Conservation (phyloP, 139 green algal species). For the Coelastrella sp. region DNA sequence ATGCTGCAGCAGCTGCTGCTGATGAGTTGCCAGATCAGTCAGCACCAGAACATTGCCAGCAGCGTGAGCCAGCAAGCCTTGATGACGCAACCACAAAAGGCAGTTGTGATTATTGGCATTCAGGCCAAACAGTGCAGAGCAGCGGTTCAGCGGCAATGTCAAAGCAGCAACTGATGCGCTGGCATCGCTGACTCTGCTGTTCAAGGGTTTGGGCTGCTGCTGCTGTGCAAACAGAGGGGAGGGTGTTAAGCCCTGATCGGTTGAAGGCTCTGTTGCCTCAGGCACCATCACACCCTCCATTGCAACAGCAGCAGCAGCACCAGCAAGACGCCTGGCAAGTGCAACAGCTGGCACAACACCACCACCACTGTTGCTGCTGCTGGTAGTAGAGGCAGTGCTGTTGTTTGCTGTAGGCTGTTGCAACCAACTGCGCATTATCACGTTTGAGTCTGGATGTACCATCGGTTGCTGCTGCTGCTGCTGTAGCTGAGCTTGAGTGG, state of each 20-base stretch:
- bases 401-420: neutral
- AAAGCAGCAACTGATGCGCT: neutral
- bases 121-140: neutral
- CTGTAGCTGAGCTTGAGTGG: neutral
- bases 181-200: neutral
- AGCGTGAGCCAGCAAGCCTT: slow-evolving; percentile 45
- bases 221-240: slow-evolving; percentile 22
- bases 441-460: slow-evolving; percentile 16
- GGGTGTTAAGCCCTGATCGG: neutral
- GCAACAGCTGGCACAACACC: neutral
- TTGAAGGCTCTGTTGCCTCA: neutral
- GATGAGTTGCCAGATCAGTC: slow-evolving; percentile 40
- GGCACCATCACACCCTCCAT: neutral
- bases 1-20: slow-evolving; percentile 46
- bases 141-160: neutral
- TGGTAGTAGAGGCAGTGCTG: neutral
- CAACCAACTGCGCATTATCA: slow-evolving; percentile 40
- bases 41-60: slow-evolving; percentile 55
- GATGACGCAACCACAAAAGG: slow-evolving; percentile 40
- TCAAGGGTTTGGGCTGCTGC: neutral
- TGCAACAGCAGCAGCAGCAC: neutral
- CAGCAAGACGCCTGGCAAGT: neutral
- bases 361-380: neutral
- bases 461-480: neutral
- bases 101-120: neutral